Evolutionary conservation across 768 basidiomycete genomes (phyloP).

Genomic region (Tulasnella sp.): DNA sequence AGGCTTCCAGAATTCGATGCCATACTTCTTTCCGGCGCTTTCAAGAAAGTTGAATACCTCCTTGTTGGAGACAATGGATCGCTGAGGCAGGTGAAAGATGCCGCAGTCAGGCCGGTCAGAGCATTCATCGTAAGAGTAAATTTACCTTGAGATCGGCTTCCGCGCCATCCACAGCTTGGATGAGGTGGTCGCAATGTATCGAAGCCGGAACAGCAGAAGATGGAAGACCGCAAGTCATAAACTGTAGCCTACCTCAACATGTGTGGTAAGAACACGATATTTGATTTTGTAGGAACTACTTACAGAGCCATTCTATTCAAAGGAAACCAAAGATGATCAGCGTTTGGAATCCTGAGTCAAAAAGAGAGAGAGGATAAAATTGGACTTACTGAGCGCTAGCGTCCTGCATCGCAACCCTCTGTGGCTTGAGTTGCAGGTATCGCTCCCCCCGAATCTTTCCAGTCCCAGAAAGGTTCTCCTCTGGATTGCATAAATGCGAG

Average conservation of each 20-base stretch:
- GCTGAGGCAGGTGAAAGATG: constrained; percentile 31
- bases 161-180: constrained; percentile 87
- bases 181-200: constrained; percentile 97
- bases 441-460: constrained; percentile 71
- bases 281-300: constrained; percentile 23
- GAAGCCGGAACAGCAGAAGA: constrained; percentile 59
- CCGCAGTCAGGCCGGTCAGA: too few species aligned
- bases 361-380: too few species aligned
- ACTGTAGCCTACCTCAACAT: constrained; percentile 60
- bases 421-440: constrained; percentile 83
- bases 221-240: constrained; percentile 89
- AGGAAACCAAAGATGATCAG: not conserved
- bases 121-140: not conserved
- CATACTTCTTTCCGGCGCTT: constrained; percentile 81
- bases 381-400: constrained; percentile 71
- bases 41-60: constrained; percentile 97
- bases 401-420: constrained; percentile 97
- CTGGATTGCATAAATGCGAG: constrained; percentile 76
- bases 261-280: not conserved
- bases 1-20: constrained; percentile 94
- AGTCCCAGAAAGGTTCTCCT: constrained; percentile 51
- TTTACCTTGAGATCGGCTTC: constrained; percentile 69
- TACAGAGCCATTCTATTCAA: constrained; percentile 70
- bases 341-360: too few species aligned
- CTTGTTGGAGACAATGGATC: constrained; percentile 77